Evolutionary conservation across 2,329 filamentous ascomycete genomes (phyloP).

Genomic region (Fusarium equiseti): DNA sequence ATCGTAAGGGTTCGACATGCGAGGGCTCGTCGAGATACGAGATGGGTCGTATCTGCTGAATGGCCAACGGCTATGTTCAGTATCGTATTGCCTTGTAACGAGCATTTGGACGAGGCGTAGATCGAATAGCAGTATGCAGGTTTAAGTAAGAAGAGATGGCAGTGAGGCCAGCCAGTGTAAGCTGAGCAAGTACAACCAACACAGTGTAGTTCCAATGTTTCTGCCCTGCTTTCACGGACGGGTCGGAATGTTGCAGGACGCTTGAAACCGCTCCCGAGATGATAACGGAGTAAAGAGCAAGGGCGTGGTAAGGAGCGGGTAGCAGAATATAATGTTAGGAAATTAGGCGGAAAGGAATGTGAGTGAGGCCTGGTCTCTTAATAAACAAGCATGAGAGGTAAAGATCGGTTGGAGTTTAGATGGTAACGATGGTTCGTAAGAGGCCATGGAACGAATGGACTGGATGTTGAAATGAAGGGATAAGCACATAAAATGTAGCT

Average conservation of each 20-base stretch:
- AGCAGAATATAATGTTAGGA: slow-evolving; percentile 19
- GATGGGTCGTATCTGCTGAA: slow-evolving; percentile 64
- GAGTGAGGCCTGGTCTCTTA: slow-evolving; percentile 16
- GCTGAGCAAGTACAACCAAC: slow-evolving; percentile 34
- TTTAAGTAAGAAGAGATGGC: slow-evolving; percentile 26
- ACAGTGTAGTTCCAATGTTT: slow-evolving; percentile 38
- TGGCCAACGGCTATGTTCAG: slow-evolving; percentile 68
- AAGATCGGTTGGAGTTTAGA: slow-evolving; percentile 4
- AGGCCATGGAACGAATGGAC: slow-evolving; percentile 13
- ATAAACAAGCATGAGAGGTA: slow-evolving; percentile 1
- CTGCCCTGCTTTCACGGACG: slow-evolving; percentile 26
- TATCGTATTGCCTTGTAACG: slow-evolving; percentile 65
- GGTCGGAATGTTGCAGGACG: slow-evolving; percentile 36
- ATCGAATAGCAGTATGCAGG: slow-evolving; percentile 13
- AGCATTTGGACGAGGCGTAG: slow-evolving; percentile 56
- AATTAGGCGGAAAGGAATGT: slow-evolving; percentile 27
- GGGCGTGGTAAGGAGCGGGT: slow-evolving; percentile 14
- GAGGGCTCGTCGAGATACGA: slow-evolving; percentile 61
- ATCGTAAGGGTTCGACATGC: slow-evolving; percentile 70
- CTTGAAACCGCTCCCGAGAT: slow-evolving; percentile 40
- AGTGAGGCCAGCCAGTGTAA: slow-evolving; percentile 23
- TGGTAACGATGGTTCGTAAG: slow-evolving; percentile 6
- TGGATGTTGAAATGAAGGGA: slow-evolving; percentile 21
- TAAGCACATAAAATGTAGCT: slow-evolving; percentile 19
- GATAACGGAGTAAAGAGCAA: slow-evolving; percentile 25